Evolutionary conservation across 192 early-diverging fungal species (phyloP).

Genomic region (Mortierella antarctica): DNA sequence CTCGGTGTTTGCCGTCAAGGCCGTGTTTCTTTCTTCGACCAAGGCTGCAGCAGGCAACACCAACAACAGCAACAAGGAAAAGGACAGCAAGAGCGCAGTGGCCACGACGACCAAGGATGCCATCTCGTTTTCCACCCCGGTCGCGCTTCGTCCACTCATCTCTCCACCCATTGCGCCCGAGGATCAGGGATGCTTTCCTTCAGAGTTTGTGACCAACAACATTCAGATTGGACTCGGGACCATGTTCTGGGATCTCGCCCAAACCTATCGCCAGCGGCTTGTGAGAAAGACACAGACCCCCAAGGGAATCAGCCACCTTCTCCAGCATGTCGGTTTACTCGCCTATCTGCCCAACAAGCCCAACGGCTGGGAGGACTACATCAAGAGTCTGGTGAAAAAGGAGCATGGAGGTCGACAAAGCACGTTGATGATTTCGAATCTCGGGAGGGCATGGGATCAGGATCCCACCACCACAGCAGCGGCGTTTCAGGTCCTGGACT

Average conservation of each 20-base stretch:
- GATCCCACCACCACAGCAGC: not conserved
- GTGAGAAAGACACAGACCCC: conserved; percentile 5
- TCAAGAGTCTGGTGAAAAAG: conserved; percentile 15
- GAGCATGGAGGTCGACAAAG: conserved; percentile 30
- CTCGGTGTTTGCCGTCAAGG: conserved; percentile 27
- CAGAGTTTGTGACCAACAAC: conserved; percentile 18
- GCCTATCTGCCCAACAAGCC: conserved; percentile 12
- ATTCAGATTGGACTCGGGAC: conserved; percentile 18
- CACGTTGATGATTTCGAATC: conserved; percentile 27
- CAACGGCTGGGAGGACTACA: conserved; percentile 29
- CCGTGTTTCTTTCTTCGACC: conserved; percentile 22
- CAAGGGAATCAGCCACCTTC: not conserved
- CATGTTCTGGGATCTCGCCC: conserved; percentile 20
- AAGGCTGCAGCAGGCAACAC: not conserved
- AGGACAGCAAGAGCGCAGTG: not conserved
- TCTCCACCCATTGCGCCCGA: conserved; percentile 4
- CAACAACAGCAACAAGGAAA: not conserved
- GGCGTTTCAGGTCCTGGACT: conserved; percentile 11
- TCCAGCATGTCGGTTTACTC: conserved; percentile 20
- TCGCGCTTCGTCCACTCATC: conserved; percentile 17
- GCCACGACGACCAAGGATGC: conserved; percentile 27
- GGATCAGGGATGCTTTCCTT: conserved; percentile 21
- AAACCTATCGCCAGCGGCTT: conserved; percentile 8
- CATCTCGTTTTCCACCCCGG: conserved; percentile 7
- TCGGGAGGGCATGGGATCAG: conserved; percentile 31